Conservation (phyloP, 2,329 filamentous ascomycete genomes). For the Trichoderma guizhouense region DNA sequence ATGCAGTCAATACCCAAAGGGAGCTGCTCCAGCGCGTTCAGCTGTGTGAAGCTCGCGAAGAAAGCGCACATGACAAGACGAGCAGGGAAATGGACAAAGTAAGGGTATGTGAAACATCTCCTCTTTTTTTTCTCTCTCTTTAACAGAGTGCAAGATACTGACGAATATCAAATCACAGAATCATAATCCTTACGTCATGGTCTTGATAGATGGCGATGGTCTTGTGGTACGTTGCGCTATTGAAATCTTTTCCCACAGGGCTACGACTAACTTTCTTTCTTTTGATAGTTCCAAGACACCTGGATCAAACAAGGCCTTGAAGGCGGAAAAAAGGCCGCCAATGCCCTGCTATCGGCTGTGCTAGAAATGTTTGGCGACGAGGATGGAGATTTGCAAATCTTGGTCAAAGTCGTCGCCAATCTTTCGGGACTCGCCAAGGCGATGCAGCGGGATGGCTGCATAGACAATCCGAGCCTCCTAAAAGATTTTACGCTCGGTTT, state of each 20-base stretch:
- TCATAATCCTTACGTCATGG: constrained; percentile 56
- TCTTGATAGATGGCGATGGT: constrained; percentile 62
- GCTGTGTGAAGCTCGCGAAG: constrained; percentile 35
- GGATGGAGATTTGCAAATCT: constrained; percentile 48
- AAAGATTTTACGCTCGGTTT: constrained; percentile 59
- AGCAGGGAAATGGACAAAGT: constrained; percentile 39
- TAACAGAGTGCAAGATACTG: not conserved
- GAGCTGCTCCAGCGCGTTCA: constrained; percentile 49
- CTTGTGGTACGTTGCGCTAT: constrained; percentile 46
- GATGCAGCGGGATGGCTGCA: constrained; percentile 46
- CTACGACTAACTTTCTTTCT: not conserved
- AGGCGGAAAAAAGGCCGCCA: constrained; percentile 52
- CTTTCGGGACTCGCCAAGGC: constrained; percentile 48
- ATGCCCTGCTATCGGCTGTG: constrained; percentile 48
- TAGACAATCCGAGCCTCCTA: constrained; percentile 45
- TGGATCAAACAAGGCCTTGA: constrained; percentile 53
- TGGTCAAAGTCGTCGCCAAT: constrained; percentile 56
- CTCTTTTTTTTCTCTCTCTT: not conserved
- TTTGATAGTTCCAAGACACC: constrained; percentile 52
- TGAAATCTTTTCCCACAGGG: not conserved
- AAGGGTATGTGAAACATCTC: constrained; percentile 38
- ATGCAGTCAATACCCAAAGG: constrained; percentile 46
- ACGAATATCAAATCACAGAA: constrained; percentile 34
- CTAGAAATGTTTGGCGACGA: constrained; percentile 44
- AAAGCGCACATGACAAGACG: constrained; percentile 24